A percentile compares a stretch with the other conserved stretches of the same genome.
Conservation (phyloP, 257 asterid species). For the Mitragyna speciosa region DNA sequence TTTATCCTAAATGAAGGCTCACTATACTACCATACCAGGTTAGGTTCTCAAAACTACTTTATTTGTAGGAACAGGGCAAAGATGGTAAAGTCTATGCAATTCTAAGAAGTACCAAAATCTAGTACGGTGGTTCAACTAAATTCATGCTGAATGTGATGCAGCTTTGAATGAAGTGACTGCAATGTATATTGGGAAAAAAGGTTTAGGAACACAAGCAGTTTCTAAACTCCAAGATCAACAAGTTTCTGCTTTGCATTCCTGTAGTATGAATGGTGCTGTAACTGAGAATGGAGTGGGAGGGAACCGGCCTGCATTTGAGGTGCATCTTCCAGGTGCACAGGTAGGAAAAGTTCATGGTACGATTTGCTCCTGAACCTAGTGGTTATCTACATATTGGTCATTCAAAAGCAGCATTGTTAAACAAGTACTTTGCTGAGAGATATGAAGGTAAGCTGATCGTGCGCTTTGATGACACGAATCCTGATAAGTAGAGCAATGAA, state of each 20-base stretch:
- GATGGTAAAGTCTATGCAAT: conserved; percentile 89
- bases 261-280: conserved; percentile 38
- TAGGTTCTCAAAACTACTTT: background rate
- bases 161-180: conserved; percentile 50
- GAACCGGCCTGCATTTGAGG: conserved; percentile 44
- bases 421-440: conserved; percentile 81
- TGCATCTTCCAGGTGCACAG: conserved; percentile 83
- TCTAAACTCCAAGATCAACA: conserved; percentile 58
- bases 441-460: conserved; percentile 71
- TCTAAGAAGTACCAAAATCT: conserved; percentile 85
- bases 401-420: conserved; percentile 87
- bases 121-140: conserved; percentile 88
- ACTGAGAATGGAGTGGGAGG: conserved; percentile 35
- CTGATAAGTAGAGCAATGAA: conserved; percentile 91
- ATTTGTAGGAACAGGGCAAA: conserved; percentile 68
- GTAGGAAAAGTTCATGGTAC: conserved; percentile 74
- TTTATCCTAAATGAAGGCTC: too few species aligned
- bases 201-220: conserved; percentile 50
- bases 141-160: conserved; percentile 57
- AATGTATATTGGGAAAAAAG: conserved; percentile 56
- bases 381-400: conserved; percentile 98
- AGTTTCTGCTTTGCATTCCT: conserved; percentile 42
- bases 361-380: conserved; percentile 98
- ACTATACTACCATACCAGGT: too few species aligned
- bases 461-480: conserved; percentile 93